Evolutionary conservation across 768 basidiomycete genomes (phyloP), one percentile per base, ranked within the genome.

Genomic region (Boletus subcaerulescens): DNA sequence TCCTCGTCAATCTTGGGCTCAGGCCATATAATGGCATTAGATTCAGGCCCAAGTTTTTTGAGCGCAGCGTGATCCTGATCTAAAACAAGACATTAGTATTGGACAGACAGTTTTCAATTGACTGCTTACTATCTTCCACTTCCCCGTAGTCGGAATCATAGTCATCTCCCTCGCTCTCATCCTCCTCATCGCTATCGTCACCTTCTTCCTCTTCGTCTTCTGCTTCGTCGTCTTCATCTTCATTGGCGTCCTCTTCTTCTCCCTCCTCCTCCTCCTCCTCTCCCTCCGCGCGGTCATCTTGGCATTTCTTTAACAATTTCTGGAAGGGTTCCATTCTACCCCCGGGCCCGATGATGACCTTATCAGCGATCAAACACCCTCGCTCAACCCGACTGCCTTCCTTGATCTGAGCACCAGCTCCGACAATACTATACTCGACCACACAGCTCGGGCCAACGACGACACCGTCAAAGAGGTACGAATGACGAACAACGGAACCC

Each of bases 11-110:
- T 75, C 46, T 72, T 74, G n/a, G 74, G 74, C n/a, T 67, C 68
- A 1, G 92, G 91, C 93, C 91, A 97, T 46, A 93, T 77, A 49
- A 89, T 79, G 0, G 91, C 94, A 62, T 91, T 87, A 2, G 86
- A 83, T 48, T 80, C 82, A 12, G 75, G 65, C n/a, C 93, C 93
- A 29, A 94, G 73, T 38, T 76, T 66, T 22, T 72, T 70, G 48
- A 71, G 60, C 24, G 73, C 74, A 35, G 74, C 67, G 10, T 72
- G 71, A 31, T 75, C 76, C 67, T 84, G 85, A 57, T 76, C 86
- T 85, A 22, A 39, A 55, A 32, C 26, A 31, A 46, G 46, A 54
- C 9, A 39, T 57, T 35, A 59, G 24, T n/a, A 47, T 17, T 24
- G 24, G 44, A 42, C 29, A 5, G 22, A 31, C 7, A 5, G 5